phyloP scores from a whole-genome alignment of 108 stramenopile genomes.

The Skeletonema potamos region DNA sequence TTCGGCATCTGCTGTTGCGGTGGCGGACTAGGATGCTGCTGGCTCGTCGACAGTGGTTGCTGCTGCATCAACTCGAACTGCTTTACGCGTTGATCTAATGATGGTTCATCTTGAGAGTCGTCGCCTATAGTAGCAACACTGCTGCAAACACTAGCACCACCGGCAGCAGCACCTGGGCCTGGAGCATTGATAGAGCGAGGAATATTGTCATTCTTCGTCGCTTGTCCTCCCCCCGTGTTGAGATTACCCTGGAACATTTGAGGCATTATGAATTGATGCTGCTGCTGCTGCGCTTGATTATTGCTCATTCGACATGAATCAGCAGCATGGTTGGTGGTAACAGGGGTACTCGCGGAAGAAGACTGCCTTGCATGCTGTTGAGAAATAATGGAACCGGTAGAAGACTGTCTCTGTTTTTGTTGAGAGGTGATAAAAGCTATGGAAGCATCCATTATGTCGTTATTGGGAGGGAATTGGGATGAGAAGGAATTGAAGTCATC shows the following conservation, averaged over 20 bases:
- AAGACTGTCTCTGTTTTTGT: neutral
- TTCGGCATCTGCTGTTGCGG: neutral
- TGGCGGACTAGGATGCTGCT: neutral
- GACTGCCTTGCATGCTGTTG: neutral
- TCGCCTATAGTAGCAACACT: neutral
- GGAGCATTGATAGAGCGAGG: neutral
- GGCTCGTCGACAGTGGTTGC: neutral
- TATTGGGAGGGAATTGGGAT: neutral
- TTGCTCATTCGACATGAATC: neutral
- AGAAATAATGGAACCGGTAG: neutral
- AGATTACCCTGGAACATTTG: constrained; percentile 2
- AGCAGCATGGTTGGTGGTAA: neutral
- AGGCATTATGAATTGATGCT: constrained; percentile 6
- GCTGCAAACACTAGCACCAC: neutral
- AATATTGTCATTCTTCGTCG: neutral
- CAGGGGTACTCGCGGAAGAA: neutral
- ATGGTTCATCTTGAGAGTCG: neutral
- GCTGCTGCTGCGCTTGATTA: constrained; percentile 12
- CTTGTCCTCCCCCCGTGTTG: constrained; percentile 3
- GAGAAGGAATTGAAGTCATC: neutral
- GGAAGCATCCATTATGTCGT: neutral
- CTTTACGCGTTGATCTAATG: constrained; percentile 9
- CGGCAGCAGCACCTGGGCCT: neutral
- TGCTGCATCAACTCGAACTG: constrained; percentile 10
- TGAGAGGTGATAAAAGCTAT: neutral